phyloP scores from a whole-genome alignment of 495 filamentous ascomycete genomes.

The Daldinia caldariorum region DNA sequence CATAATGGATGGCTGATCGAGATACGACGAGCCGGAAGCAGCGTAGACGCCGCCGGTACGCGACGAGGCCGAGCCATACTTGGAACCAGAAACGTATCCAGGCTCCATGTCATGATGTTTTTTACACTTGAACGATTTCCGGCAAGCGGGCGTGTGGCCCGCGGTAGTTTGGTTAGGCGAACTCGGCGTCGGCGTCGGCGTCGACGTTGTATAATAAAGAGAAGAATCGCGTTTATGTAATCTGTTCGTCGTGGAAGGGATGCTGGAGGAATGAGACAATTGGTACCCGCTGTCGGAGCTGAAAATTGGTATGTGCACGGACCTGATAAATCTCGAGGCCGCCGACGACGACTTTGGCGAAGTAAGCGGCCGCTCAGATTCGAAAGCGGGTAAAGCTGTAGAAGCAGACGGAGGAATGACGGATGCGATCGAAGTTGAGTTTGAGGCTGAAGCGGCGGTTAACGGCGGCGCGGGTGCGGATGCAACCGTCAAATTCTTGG shows the following conservation, averaged over 20 bases:
- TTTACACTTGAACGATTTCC: slow-evolving; percentile 36
- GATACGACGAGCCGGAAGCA: slow-evolving; percentile 46
- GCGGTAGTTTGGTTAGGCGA: slow-evolving; percentile 24
- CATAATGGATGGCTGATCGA: slow-evolving; percentile 35
- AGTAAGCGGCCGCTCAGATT: slow-evolving; percentile 16
- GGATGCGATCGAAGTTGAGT: slow-evolving; percentile 25
- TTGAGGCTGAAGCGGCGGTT: slow-evolving; percentile 24
- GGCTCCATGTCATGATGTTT: slow-evolving; percentile 51
- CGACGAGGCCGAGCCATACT: slow-evolving; percentile 35
- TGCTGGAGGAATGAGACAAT: not conserved
- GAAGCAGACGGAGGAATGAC: slow-evolving; percentile 18
- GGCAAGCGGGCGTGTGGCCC: slow-evolving; percentile 28
- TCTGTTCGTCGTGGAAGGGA: slow-evolving; percentile 17
- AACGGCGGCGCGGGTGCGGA: slow-evolving; percentile 30
- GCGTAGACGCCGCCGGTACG: slow-evolving; percentile 56
- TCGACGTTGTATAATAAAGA: slow-evolving; percentile 19
- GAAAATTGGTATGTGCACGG: slow-evolving; percentile 39
- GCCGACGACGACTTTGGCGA: slow-evolving; percentile 31
- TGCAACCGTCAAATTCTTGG: slow-evolving; percentile 8
- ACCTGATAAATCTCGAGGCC: slow-evolving; percentile 32
- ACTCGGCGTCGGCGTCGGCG: slow-evolving; percentile 30
- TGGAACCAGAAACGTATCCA: slow-evolving; percentile 36
- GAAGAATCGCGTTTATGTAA: slow-evolving; percentile 41
- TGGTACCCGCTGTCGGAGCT: slow-evolving; percentile 31
- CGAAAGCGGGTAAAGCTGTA: slow-evolving; percentile 11